These are phyloP conservation scores for Candida succiphila DNA, from an alignment of 805 yeast species.

Conservation along the genomic window DNA sequence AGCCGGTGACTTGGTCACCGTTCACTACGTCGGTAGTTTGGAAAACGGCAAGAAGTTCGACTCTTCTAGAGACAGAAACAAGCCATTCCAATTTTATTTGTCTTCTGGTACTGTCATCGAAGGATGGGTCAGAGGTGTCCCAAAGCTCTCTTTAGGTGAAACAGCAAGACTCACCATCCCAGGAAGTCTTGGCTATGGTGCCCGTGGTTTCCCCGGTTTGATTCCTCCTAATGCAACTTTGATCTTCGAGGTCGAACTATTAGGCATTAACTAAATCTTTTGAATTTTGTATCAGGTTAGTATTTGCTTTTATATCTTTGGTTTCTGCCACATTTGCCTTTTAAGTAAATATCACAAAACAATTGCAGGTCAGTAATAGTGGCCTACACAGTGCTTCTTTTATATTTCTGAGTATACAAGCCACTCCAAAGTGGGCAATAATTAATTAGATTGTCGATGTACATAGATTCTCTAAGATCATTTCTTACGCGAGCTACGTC, in stretches of 20 bases:
- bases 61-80: constrained; percentile 89
- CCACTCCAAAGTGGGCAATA: too few species aligned
- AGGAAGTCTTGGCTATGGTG: constrained; percentile 88
- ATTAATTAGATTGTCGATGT: too few species aligned
- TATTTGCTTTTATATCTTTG: constrained; percentile 5
- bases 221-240: constrained; percentile 96
- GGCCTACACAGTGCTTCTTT: too few species aligned
- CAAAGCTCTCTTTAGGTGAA: constrained; percentile 86
- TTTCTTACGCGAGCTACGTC: constrained; percentile 1
- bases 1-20: constrained; percentile 80
- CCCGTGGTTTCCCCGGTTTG: constrained; percentile 91
- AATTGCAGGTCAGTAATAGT: too few species aligned
- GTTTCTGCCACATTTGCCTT: constrained; percentile 2
- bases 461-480: too few species aligned
- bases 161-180: constrained; percentile 89
- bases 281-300: not conserved
- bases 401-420: too few species aligned
- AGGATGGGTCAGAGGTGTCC: constrained; percentile 96
- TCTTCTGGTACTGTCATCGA: constrained; percentile 95
- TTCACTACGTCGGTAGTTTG: constrained; percentile 92
- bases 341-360: too few species aligned
- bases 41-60: constrained; percentile 95
- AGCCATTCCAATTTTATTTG: constrained; percentile 88
- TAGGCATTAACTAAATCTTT: constrained; percentile 34
- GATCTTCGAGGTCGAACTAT: constrained; percentile 73